Percentiles rank a stretch among this genome's conserved stretches.
These are phyloP conservation scores for Stentor roeselii DNA, from an alignment of 73 alveolate genomes.

Conservation along the genomic window DNA sequence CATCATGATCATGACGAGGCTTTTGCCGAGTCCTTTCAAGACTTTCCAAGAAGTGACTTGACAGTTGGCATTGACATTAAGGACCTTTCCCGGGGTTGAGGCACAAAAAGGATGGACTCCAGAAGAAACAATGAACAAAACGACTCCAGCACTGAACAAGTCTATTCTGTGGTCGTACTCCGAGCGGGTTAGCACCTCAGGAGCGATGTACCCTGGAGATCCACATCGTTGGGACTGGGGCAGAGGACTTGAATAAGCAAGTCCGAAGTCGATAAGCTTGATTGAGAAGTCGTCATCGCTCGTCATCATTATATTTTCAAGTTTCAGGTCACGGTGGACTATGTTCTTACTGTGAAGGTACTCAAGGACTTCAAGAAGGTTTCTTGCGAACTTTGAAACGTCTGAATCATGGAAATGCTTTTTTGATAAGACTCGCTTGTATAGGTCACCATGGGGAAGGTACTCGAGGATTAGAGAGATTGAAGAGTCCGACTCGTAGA, in stretches of 20 bases:
- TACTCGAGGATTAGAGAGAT: constrained; percentile 63
- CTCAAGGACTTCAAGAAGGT: constrained; percentile 70
- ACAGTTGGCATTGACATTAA: background rate
- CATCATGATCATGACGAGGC: background rate
- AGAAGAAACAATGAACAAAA: constrained; percentile 34
- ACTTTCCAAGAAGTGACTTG: background rate
- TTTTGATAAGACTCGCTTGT: constrained; percentile 47
- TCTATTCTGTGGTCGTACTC: constrained; percentile 49
- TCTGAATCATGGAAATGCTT: constrained; percentile 52
- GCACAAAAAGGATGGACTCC: constrained; percentile 49
- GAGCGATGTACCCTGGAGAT: constrained; percentile 33
- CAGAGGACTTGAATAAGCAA: constrained; percentile 21
- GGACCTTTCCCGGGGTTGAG: constrained; percentile 44
- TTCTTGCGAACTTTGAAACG: constrained; percentile 63
- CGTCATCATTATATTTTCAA: constrained; percentile 84
- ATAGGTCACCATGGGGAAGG: constrained; percentile 75
- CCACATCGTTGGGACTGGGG: constrained; percentile 26
- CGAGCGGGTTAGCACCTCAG: constrained; percentile 27
- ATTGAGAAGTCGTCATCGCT: constrained; percentile 27
- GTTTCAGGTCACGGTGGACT: constrained; percentile 95
- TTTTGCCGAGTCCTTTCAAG: background rate
- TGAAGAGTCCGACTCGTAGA: constrained; percentile 66
- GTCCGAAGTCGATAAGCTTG: constrained; percentile 51
- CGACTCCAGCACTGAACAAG: constrained; percentile 43
- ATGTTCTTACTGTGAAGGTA: constrained; percentile 72